Conservation (phyloP, 2,329 filamentous ascomycete genomes). For the Pestalotiopsis sp. region DNA sequence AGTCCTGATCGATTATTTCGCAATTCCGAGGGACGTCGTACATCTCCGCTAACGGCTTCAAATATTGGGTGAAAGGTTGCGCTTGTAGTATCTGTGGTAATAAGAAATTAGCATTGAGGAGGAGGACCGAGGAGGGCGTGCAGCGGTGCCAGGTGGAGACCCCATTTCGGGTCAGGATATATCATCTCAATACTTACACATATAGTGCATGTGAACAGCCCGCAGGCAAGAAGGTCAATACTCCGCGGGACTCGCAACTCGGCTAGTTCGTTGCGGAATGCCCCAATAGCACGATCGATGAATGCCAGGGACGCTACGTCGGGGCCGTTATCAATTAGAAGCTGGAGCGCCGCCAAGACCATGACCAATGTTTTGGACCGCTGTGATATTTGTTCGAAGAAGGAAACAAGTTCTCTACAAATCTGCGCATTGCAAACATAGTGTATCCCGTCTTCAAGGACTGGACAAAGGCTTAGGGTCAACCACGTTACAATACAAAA, state of each 20-base stretch:
- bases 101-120: too few relatives aligned
- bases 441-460: background rate
- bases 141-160: background rate
- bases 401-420: background rate
- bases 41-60: background rate
- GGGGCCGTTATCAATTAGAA: background rate
- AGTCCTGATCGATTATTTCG: background rate
- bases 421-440: background rate
- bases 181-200: background rate
- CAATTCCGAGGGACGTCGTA: background rate
- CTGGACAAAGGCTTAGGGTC: background rate
- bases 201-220: background rate
- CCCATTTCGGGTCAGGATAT: background rate
- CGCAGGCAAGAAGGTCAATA: background rate
- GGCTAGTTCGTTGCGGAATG: background rate
- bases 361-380: background rate
- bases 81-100: background rate
- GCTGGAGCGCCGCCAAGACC: background rate
- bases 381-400: background rate
- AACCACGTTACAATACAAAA: background rate
- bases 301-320: background rate
- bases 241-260: background rate
- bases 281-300: background rate
- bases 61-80: slow-evolving; percentile 1
- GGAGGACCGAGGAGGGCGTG: background rate